Evolutionary conservation across 1,284 basidiomycete species (phyloP).

Genomic region (Trametes sp.): DNA sequence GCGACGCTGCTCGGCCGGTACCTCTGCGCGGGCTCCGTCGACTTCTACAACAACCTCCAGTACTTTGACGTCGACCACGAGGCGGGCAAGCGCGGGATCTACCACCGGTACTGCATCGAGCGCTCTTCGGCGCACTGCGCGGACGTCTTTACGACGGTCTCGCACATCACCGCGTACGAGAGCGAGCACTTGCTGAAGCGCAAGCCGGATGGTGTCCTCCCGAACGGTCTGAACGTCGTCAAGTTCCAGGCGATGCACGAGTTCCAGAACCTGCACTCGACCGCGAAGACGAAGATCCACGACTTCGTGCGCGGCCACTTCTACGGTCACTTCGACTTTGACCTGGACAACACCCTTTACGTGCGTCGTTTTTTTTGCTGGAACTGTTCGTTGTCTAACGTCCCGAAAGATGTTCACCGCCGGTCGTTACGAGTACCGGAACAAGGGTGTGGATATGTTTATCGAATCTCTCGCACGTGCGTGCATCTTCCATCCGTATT

Average conservation of each 20-base stretch:
- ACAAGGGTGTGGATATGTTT: slow-evolving; percentile 99
- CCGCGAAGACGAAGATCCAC: slow-evolving; percentile 95
- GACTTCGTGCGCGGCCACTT: slow-evolving; percentile 98
- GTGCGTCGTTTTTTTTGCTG: slow-evolving; percentile 47
- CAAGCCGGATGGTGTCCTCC: slow-evolving; percentile 98
- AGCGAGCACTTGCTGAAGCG: slow-evolving; percentile 95
- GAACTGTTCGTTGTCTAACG: slow-evolving; percentile 19
- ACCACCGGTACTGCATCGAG: slow-evolving; percentile 94
- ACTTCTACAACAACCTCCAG: slow-evolving; percentile 99
- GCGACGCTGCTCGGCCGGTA: slow-evolving; percentile 99
- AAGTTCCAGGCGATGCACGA: slow-evolving; percentile 97
- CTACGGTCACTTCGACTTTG: slow-evolving; percentile 97
- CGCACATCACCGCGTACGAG: slow-evolving; percentile 98
- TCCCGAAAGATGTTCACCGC: slow-evolving; percentile 87
- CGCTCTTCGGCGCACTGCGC: slow-evolving; percentile 93
- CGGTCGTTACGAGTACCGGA: slow-evolving; percentile 98
- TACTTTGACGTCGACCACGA: slow-evolving; percentile 99
- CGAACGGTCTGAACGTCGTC: slow-evolving; percentile 97
- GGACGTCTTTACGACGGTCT: slow-evolving; percentile 98
- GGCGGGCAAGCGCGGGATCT: slow-evolving; percentile 97
- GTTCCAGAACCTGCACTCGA: slow-evolving; percentile 96
- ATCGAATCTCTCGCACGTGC: slow-evolving; percentile 93
- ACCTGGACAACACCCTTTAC: slow-evolving; percentile 96
- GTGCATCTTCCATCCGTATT: slow-evolving; percentile 30
- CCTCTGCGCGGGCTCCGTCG: slow-evolving; percentile 95